Base-by-base conservation (phyloP, 78 protist genomes). In the Dictyostelium capitatum region DNA sequence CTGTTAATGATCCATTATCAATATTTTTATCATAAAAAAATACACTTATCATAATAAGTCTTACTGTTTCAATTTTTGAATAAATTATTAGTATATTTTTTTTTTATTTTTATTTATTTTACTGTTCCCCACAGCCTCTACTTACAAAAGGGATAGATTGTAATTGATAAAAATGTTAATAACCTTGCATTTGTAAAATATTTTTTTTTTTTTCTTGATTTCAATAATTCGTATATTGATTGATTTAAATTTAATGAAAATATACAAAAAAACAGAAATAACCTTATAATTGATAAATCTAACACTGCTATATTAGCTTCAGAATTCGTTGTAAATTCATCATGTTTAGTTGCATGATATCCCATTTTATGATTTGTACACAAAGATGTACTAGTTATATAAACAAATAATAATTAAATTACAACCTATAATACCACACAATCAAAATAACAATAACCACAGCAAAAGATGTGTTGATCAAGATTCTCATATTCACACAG, bases 1-100 rank as follows among this genome's bases (percentile, higher is more conserved):
- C 75, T 10, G 75, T 67, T 5, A 67, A 30, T 25, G 75, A 67
- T 67, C 75, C 75, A 15, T 67, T 67, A 46, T 72, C 79, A 10
- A 72, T 32, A 0, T 6, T 72, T 9, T 72, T 72, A 4, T 72
- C 79, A 72, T 43, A 32, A 46, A 72, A 43, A 43, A 43, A 32
- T 46, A 48, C 57, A 10, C 79, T n/a, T 12, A 67, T 67, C 75
- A 67, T 67, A 12, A 37, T 20, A 67, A 67, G 75, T 67, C 75
- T 67, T 32, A 43, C 75, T n/a, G n/a, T n/a, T n/a, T 48, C n/a
- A n/a, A n/a, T n/a, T n/a, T n/a, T n/a, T n/a, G n/a, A n/a, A n/a
- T n/a, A n/a, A n/a, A n/a, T n/a, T n/a, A n/a, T n/a, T n/a, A n/a
- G 53, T 48, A 48, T 9, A 48, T n/a, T n/a, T n/a, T n/a, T n/a